These are phyloP conservation scores for Gossypium arboreum DNA, from an alignment of 345 rosid genomes.

Conservation along the genomic window DNA sequence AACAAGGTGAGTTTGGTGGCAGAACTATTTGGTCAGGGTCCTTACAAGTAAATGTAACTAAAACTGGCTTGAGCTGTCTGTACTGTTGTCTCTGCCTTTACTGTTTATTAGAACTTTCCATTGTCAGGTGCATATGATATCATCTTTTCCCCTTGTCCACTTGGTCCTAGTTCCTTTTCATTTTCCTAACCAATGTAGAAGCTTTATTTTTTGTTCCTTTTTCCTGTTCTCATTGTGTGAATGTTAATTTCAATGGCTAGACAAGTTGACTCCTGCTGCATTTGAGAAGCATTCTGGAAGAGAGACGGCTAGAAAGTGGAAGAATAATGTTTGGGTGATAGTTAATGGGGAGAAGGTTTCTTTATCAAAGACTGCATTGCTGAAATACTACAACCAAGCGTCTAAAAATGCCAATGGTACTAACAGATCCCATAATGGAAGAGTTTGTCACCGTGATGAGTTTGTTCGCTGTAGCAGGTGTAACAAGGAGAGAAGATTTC, in stretches of 20 bases:
- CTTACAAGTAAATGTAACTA: neutral
- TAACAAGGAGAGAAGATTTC: slow-evolving; percentile 82
- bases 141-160: neutral
- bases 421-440: slow-evolving; percentile 59
- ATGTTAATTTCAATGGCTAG: slow-evolving; percentile 41
- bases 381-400: slow-evolving; percentile 79
- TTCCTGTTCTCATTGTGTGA: slow-evolving; percentile 23
- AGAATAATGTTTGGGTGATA: slow-evolving; percentile 97
- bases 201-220: slow-evolving; percentile 6
- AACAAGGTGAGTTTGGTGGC: neutral
- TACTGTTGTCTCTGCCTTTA: slow-evolving; percentile 15
- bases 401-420: slow-evolving; percentile 60
- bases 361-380: slow-evolving; percentile 80
- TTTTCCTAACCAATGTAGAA: neutral
- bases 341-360: slow-evolving; percentile 89
- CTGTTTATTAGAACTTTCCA: neutral
- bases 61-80: slow-evolving; percentile 8
- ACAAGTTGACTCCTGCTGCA: slow-evolving; percentile 91
- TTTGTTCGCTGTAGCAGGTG: slow-evolving; percentile 71
- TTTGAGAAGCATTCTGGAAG: slow-evolving; percentile 99
- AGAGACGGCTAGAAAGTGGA: slow-evolving; percentile 99
- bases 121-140: slow-evolving; percentile 20
- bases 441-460: slow-evolving; percentile 81
- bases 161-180: neutral
- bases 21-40: neutral